Evolutionary conservation across 768 basidiomycete genomes (phyloP), one percentile per base, ranked within the genome.

Genomic region (Podaxis pistillaris): DNA sequence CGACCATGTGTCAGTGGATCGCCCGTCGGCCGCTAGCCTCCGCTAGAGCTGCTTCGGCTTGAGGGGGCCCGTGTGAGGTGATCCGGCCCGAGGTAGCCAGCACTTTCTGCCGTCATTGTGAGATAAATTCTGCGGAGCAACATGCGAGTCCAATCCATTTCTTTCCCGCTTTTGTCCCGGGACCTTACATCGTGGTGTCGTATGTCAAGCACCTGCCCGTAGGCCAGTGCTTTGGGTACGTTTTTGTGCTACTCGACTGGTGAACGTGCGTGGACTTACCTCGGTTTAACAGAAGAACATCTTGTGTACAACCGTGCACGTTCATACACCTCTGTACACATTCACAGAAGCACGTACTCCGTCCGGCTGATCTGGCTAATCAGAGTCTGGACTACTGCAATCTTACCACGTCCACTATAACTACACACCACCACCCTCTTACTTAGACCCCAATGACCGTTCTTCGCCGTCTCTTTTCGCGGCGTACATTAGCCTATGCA

Each of bases 401-500:
- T 47, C 9, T 36, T 13, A 13, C 12, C 6, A 11, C 28, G 9
- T 1, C 30, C 30, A 1, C 30, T 33, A 22, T 19, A 22, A 36
- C 53, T 24, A 22, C 28, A 30, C 0, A 17, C 28, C 19, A 33
- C 30, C 30, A 9, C 28, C 6, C n/a, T n/a, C 17, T 11, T 22
- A 19, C 13, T 5, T 28, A 40, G n/a, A 60, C 47, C 60, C n/a
- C 17, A 17, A 79, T 78, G 76, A 15, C 74, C 58, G 46, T 81
- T 58, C 59, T 80, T 51, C 72, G 74, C 46, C 71, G 67, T 44
- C 65, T 89, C 4, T 81, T 89, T 70, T 86, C 85, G 8, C 79
- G 84, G 60, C 79, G 83, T 44, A 81, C 83, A 0, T 73, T 91
- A 19, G 83, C 79, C 6, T 74, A 82, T 68, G 81, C 77, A 46